Base-by-base conservation (phyloP, 306 rosid species). In the Begonia loranthoides region DNA sequence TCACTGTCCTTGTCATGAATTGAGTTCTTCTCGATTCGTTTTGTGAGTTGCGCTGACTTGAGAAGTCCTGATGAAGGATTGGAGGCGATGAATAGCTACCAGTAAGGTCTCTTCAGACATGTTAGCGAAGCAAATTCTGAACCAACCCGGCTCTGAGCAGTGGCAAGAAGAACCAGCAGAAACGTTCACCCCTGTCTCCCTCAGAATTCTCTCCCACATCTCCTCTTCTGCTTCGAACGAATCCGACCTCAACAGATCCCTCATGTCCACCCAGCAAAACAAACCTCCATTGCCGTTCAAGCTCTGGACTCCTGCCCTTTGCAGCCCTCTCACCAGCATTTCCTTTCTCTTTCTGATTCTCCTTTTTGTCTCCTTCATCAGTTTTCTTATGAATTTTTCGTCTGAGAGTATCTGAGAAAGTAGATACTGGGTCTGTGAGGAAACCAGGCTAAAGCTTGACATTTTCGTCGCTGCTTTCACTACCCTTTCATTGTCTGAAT, bases 231-330 rank as follows among this genome's bases (percentile, higher is more conserved):
- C 84, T 17, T 84, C 81, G 52, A 84, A 89, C 10, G 62, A 75
- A 3, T 49, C 19, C 15, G 62, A 54, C 2, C 54, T 59, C 34
- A 89, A 44, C 5, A 89, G 45, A 15, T 66, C 61, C 21, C 84
- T 75, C 97, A 84, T 81, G 62, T 89, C 95, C 22, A 82, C 95
- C 97, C 97, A 84, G 49, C 87, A 82, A 51, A 84, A 89, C 69
- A 89, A 50, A 28, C 93, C 83, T 0, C 87, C 87, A 55, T 89
- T 89, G 65, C 97, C 74, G 54, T 71, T 59, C 73, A 81, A 47
- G 28, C 89, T 84, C 15, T 12, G 10, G 3, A 89, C 72, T 22
- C 84, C 87, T 0, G 78, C 85, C 41, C 60, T 66, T 5, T 54
- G 58, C 1, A 87, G 77, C 4, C 89, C 87, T 17, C 33, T 52